Evolutionary conservation across 1,284 basidiomycete species (phyloP), one percentile per base, ranked within the genome.

Genomic region (Rhodofomes roseus): DNA sequence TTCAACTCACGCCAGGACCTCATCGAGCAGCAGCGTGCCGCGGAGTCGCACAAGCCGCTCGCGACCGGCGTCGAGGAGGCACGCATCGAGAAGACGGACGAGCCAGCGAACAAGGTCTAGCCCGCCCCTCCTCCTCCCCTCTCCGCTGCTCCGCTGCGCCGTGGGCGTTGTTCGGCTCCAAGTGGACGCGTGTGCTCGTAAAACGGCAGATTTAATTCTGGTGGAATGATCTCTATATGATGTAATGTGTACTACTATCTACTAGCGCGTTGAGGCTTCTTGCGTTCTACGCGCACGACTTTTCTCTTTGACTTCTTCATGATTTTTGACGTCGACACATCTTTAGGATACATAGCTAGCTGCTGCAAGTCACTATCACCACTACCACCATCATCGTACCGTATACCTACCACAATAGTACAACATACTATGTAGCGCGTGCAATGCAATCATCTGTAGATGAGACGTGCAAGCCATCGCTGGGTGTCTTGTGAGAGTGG

Each of bases 1-100:
- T 86, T 80, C 66, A 51, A 62, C 7, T 71, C 70, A 16, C 74
- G 78, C 34, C 63, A 68, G 54, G 81, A 83, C 57, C 66, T 83
- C 44, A 71, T 77, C 52, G 72, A 72, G 53, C 69, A 74, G 64
- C 70, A 65, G 20, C 70, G 68, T 46, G 73, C 70, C 8, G 74
- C 66, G 23, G 74, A 76, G 62, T 63, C 60, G 55, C 64, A 68
- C 48, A 72, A 74, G 64, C 70, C 71, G 50, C 69, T 71, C 50
- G 65, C 60, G 31, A 39, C 31, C 4, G 58, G 54, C n/a, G 54
- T 60, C 40, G 62, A 64, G 51, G 62, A 65, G 46, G 59, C 53
- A 41, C 63, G 60, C 22, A 51, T 63, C 52, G 69, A 70, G 60
- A 66, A 66, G 59, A 52, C 62, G 11, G 59, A 48, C 54, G 46